Conservation (phyloP, 768 basidiomycete genomes). For the Macrolepiota fuliginosa region DNA sequence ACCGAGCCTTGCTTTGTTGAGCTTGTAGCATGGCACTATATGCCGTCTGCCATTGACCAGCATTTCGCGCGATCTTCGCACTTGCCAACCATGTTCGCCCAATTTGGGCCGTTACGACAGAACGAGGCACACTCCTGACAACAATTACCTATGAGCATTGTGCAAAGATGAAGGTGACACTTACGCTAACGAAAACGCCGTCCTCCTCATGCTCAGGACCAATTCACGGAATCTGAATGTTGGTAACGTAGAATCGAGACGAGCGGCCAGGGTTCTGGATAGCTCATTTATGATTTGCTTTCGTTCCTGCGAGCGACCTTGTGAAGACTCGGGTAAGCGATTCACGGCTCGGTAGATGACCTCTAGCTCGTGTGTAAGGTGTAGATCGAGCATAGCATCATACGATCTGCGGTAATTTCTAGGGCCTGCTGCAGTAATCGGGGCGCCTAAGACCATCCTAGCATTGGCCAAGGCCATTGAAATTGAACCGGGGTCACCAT, state of each 20-base stretch:
- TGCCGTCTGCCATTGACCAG: constrained; percentile 93
- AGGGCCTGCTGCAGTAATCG: constrained; percentile 77
- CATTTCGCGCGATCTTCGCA: constrained; percentile 95
- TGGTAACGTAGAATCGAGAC: constrained; percentile 78
- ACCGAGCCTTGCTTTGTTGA: constrained; percentile 64
- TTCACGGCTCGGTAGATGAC: constrained; percentile 50
- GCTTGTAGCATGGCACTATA: constrained; percentile 96
- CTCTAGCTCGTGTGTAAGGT: constrained; percentile 84
- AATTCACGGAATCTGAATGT: constrained; percentile 88
- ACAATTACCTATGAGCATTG: constrained; percentile 8
- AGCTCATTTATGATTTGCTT: constrained; percentile 39
- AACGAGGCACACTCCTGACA: constrained; percentile 31
- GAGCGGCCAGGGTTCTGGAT: constrained; percentile 50
- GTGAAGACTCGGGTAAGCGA: constrained; percentile 34
- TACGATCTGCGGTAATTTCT: constrained; percentile 86
- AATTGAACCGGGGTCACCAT: constrained; percentile 45
- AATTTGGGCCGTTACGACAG: constrained; percentile 54
- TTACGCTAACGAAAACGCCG: constrained; percentile 74
- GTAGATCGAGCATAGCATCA: constrained; percentile 81
- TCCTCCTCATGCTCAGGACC: constrained; percentile 84
- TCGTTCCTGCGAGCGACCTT: constrained; percentile 30
- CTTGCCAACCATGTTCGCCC: constrained; percentile 88
- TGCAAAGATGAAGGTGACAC: constrained; percentile 18
- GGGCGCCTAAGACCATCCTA: constrained; percentile 69
- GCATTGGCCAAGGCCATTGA: constrained; percentile 56